A percentile compares a stretch with the other conserved stretches of the same genome.
Evolutionary conservation across 768 basidiomycete species (phyloP).

Genomic region (Lenzites betulinus): DNA sequence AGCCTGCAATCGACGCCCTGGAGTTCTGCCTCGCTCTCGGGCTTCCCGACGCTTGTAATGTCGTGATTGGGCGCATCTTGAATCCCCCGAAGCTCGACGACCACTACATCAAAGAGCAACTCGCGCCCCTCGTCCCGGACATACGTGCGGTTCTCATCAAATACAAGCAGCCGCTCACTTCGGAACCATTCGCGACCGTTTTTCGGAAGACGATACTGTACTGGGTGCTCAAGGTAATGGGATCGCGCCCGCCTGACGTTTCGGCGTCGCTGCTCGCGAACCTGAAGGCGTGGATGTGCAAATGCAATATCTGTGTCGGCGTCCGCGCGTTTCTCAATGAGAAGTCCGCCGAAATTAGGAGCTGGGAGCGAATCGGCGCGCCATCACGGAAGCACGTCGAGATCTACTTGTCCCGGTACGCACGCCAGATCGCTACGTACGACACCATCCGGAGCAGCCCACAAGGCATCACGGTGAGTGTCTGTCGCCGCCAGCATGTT

Average conservation of each 20-base stretch:
- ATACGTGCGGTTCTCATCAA: constrained; percentile 10
- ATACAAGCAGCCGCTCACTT: not conserved
- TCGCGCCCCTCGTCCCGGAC: constrained; percentile 18
- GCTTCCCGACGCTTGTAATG: not conserved
- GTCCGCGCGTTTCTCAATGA: constrained; percentile 6
- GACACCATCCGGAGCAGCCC: constrained; percentile 9
- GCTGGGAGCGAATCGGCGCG: constrained; percentile 7
- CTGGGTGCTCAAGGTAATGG: constrained; percentile 21
- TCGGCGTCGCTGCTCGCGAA: not conserved
- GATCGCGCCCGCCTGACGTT: constrained; percentile 7
- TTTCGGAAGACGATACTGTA: constrained; percentile 13
- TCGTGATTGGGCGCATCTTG: not conserved
- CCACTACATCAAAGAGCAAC: constrained; percentile 5
- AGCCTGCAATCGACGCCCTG: not conserved
- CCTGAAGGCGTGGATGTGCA: constrained; percentile 12
- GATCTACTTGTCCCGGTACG: constrained; percentile 2
- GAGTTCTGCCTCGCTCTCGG: constrained; percentile 9
- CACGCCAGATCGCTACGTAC: constrained; percentile 9
- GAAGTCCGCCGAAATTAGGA: not conserved
- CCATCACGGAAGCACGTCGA: constrained; percentile 21
- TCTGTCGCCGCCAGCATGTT: no score
- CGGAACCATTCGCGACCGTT: constrained; percentile 1
- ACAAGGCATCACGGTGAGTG: constrained; percentile 20
- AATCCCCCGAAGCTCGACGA: not conserved
- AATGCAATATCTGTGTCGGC: constrained; percentile 6